A percentile compares a stretch with the other conserved stretches of the same genome.
These are phyloP conservation scores for Solanum chacoense DNA, from an alignment of 305 asterid species.

Conservation along the genomic window DNA sequence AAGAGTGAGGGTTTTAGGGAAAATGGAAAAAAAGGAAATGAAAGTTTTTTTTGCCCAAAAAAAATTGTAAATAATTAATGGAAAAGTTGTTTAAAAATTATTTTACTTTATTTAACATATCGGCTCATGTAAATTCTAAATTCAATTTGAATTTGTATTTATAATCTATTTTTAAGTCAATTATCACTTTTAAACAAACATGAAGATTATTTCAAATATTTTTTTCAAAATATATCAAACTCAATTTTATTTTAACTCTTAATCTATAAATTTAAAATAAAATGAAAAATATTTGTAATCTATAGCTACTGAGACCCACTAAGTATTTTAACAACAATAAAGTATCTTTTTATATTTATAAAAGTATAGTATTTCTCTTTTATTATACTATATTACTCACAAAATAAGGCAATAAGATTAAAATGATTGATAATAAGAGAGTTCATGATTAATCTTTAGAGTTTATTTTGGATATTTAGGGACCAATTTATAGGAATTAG, in stretches of 20 bases:
- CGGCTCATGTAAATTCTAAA: not conserved
- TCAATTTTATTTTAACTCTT: not conserved
- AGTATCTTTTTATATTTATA: not conserved
- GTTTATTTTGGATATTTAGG: not conserved
- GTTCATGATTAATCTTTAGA: not conserved
- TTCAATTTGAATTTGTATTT: not conserved
- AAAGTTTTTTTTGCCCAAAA: not conserved
- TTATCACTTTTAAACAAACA: not conserved
- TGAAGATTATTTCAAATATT: no score
- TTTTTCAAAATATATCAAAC: not conserved
- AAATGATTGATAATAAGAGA: not conserved
- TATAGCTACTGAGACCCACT: not conserved
- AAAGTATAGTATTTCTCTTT: not conserved
- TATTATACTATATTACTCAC: not conserved
- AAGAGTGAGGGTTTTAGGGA: not conserved
- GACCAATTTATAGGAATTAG: not conserved
- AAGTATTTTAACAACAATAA: not conserved
- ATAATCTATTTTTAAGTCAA: no score
- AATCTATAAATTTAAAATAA: no score
- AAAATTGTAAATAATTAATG: not conserved
- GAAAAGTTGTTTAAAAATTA: not conserved
- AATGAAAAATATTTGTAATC: not conserved
- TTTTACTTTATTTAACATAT: not conserved
- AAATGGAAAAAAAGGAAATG: not conserved
- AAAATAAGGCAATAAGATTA: not conserved